Evolutionary conservation across 2,329 filamentous ascomycete genomes (phyloP).

Genomic region (Phyllosticta citrichinensis): DNA sequence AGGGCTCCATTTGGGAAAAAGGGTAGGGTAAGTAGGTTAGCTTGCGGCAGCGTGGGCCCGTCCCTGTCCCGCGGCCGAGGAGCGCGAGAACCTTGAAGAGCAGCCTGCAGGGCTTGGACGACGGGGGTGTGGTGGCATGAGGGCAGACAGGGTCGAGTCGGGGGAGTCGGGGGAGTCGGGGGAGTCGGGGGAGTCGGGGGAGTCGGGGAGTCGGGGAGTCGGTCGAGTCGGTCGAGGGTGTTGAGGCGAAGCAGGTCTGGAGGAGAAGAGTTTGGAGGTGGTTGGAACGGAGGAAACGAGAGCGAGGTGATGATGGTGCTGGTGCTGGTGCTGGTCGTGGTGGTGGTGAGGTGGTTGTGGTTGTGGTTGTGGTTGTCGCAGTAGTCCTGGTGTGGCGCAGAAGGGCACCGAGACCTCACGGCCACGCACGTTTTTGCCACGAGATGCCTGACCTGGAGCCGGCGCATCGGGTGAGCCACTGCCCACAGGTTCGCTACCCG

Average conservation of each 20-base stretch:
- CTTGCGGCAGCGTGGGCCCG: background rate
- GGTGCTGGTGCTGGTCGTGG: background rate
- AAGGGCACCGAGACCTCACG: background rate
- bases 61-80: background rate
- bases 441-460: background rate
- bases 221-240: too few relatives aligned
- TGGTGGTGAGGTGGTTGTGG: background rate
- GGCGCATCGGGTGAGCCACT: background rate
- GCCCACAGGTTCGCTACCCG: background rate
- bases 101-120: background rate
- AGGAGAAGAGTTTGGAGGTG: too few relatives aligned
- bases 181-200: too few relatives aligned
- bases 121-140: background rate
- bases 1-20: constrained; percentile 8
- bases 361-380: too few relatives aligned
- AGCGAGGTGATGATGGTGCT: background rate
- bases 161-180: too few relatives aligned
- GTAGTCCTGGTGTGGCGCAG: background rate
- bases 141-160: background rate
- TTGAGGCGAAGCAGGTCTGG: too few relatives aligned
- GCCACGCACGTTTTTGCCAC: background rate
- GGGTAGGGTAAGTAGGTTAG: background rate
- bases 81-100: background rate
- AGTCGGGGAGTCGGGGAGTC: background rate
- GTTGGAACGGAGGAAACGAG: too few relatives aligned